phyloP scores from a whole-genome alignment of 352 stramenopile species.

The Pythium periplocum region DNA sequence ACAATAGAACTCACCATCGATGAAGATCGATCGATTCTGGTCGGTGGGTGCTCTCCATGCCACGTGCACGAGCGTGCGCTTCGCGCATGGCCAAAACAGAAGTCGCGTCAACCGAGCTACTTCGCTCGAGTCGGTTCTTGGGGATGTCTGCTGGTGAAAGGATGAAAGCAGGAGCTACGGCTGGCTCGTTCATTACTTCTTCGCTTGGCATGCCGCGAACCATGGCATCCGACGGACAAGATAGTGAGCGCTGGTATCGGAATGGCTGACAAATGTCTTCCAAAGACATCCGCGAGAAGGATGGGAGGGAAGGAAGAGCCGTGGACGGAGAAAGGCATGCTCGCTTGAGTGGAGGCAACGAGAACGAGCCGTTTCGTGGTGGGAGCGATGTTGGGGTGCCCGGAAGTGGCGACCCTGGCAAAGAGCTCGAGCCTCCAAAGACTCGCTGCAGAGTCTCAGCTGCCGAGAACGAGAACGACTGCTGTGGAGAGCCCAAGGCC shows the following conservation, averaged over 20 bases:
- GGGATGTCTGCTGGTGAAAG: conserved; percentile 18
- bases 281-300: conserved; percentile 21
- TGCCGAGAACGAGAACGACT: conserved; percentile 28
- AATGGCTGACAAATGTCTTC: conserved; percentile 55
- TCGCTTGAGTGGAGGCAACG: conserved; percentile 24
- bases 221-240: conserved; percentile 71
- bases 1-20: conserved; percentile 20
- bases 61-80: conserved; percentile 16
- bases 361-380: conserved; percentile 17
- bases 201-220: conserved; percentile 1
- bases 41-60: conserved; percentile 17
- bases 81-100: conserved; percentile 26
- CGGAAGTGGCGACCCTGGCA: conserved; percentile 10
- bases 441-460: conserved; percentile 22
- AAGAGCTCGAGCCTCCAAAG: conserved; percentile 4
- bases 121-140: conserved; percentile 45
- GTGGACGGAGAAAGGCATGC: conserved; percentile 15
- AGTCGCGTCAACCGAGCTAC: conserved; percentile 45
- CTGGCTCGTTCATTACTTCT: conserved; percentile 5
- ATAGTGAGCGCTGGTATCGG: conserved; percentile 57
- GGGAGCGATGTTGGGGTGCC: conserved; percentile 5
- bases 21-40: conserved; percentile 33
- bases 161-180: conserved; percentile 12
- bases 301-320: conserved; percentile 16
- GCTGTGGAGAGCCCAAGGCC: conserved; percentile 21